Percentiles rank a stretch among this genome's conserved stretches.
These are phyloP conservation scores for Coemansia sp. DNA, from an alignment of 192 early-diverging fungal species.

Conservation along the genomic window DNA sequence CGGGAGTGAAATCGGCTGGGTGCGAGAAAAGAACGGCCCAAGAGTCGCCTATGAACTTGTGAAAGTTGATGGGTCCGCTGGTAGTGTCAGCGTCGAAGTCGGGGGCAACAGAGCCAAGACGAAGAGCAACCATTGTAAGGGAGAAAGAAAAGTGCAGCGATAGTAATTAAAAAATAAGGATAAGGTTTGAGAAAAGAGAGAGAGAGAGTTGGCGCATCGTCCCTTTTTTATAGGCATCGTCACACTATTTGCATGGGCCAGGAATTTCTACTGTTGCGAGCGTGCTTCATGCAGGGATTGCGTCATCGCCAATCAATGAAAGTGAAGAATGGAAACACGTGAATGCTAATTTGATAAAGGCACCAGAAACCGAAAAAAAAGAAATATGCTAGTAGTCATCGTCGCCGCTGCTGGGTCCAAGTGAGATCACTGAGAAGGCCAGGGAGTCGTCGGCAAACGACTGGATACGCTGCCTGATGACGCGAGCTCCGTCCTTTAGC, in stretches of 20 bases:
- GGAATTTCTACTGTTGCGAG: not conserved
- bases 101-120: conserved; percentile 65
- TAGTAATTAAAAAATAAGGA: not conserved
- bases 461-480: conserved; percentile 29
- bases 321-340: not conserved
- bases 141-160: not conserved
- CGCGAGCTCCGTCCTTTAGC: conserved; percentile 47
- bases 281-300: conserved; percentile 11
- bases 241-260: not conserved
- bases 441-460: conserved; percentile 15
- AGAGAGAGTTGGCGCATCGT: not conserved
- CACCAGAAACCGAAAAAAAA: not conserved
- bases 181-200: not conserved
- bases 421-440: conserved; percentile 37
- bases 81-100: conserved; percentile 90
- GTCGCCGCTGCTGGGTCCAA: conserved; percentile 20
- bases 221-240: not conserved
- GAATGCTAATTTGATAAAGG: not conserved
- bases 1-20: conserved; percentile 95
- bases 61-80: conserved; percentile 88
- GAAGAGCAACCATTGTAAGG: conserved; percentile 57
- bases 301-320: not conserved
- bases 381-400: conserved; percentile 3
- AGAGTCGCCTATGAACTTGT: conserved; percentile 79
- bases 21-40: conserved; percentile 99